Evolutionary conservation across 768 basidiomycete species (phyloP).

Genomic region (Tylopilus cervinicoccineus): DNA sequence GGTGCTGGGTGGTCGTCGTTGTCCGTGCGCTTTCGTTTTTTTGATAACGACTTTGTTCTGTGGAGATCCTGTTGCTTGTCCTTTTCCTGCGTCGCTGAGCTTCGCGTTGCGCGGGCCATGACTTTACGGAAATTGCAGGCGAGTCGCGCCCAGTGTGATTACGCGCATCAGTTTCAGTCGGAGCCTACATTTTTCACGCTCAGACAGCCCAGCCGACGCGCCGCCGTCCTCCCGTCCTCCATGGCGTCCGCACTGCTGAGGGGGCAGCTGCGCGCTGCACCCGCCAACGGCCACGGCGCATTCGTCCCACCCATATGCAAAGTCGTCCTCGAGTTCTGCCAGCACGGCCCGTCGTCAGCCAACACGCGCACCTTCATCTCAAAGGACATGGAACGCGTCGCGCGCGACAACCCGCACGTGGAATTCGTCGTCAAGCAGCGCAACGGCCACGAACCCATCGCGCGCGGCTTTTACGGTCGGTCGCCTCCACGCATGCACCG

Average conservation of each 20-base stretch:
- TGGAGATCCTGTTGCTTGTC: slow-evolving; percentile 25
- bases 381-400: slow-evolving; percentile 60
- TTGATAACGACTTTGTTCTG: slow-evolving; percentile 33
- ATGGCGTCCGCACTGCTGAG: slow-evolving; percentile 43
- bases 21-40: slow-evolving; percentile 67
- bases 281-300: slow-evolving; percentile 69
- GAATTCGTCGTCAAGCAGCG: slow-evolving; percentile 81
- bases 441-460: slow-evolving; percentile 70
- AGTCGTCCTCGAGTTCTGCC: slow-evolving; percentile 86
- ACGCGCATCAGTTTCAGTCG: slow-evolving; percentile 13
- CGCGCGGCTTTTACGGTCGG: slow-evolving; percentile 78
- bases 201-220: slow-evolving; percentile 22
- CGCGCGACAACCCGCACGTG: slow-evolving; percentile 73
- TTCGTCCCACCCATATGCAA: slow-evolving; percentile 81
- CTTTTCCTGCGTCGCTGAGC: slow-evolving; percentile 45
- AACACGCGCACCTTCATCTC: slow-evolving; percentile 68
- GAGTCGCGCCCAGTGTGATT: slow-evolving; percentile 16
- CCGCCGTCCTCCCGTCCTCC: background rate
- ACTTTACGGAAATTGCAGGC: slow-evolving; percentile 22
- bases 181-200: slow-evolving; percentile 22
- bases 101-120: slow-evolving; percentile 75
- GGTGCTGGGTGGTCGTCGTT: slow-evolving; percentile 44
- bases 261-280: slow-evolving; percentile 49
- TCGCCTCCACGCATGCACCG: slow-evolving; percentile 2
- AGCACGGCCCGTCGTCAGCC: slow-evolving; percentile 73